Percentiles rank a stretch among this genome's conserved stretches.
phyloP scores from a whole-genome alignment of 2,329 filamentous ascomycete genomes.

The Chaetomium sp. region DNA sequence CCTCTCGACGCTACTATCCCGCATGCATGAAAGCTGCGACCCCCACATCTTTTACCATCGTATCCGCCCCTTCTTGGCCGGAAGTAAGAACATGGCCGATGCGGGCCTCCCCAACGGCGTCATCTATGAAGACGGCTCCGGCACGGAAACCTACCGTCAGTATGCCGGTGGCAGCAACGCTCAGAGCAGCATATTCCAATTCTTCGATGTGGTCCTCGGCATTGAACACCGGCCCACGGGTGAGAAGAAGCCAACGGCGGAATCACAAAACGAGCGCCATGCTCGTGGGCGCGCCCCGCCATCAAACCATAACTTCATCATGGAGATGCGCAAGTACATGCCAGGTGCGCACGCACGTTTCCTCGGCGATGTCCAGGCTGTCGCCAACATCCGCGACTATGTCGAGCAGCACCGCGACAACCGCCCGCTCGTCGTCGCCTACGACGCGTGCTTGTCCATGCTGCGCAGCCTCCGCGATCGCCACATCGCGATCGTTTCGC shows the following conservation, averaged over 20 bases:
- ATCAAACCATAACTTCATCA: constrained; percentile 79
- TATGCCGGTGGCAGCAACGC: constrained; percentile 94
- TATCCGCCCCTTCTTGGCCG: constrained; percentile 91
- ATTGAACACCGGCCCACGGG: constrained; percentile 88
- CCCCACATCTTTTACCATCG: constrained; percentile 92
- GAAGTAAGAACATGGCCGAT: constrained; percentile 95
- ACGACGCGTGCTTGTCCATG: constrained; percentile 79
- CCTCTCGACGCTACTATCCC: constrained; percentile 67
- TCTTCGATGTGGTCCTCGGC: constrained; percentile 88
- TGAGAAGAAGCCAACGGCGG: constrained; percentile 41
- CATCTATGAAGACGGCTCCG: constrained; percentile 75
- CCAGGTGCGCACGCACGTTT: constrained; percentile 87
- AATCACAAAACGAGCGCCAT: constrained; percentile 33
- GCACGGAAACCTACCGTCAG: constrained; percentile 64
- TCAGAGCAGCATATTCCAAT: constrained; percentile 93
- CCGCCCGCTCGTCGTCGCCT: constrained; percentile 66
- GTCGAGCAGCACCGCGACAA: constrained; percentile 60
- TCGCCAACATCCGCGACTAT: constrained; percentile 83
- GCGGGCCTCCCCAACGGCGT: constrained; percentile 84
- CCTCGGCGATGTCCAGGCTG: constrained; percentile 66
- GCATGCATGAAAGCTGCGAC: constrained; percentile 95
- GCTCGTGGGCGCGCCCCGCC: constrained; percentile 35
- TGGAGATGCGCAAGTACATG: constrained; percentile 97
- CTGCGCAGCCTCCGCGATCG: constrained; percentile 71
- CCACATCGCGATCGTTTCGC: constrained; percentile 91